phyloP scores from a whole-genome alignment of 495 filamentous ascomycete species.

The Xylaria intraflava region DNA sequence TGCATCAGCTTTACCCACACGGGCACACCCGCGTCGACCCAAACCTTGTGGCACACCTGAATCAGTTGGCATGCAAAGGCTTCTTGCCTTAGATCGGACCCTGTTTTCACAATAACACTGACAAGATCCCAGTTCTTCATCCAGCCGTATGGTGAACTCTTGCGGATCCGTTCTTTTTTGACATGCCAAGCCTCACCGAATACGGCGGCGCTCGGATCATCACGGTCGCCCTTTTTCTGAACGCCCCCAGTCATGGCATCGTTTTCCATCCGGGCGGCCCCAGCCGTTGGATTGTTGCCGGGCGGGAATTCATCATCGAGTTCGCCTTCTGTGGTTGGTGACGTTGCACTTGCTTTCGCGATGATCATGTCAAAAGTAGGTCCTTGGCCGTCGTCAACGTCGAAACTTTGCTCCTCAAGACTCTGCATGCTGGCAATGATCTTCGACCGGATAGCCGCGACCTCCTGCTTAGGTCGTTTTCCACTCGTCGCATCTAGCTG shows the following conservation, averaged over 20 bases:
- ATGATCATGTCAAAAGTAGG: constrained; percentile 71
- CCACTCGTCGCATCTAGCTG: constrained; percentile 66
- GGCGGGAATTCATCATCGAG: constrained; percentile 43
- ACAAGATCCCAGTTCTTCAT: constrained; percentile 76
- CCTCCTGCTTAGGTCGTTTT: constrained; percentile 63
- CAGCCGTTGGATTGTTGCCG: constrained; percentile 54
- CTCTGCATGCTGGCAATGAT: constrained; percentile 80
- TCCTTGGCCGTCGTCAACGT: constrained; percentile 50
- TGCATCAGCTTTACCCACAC: constrained; percentile 78
- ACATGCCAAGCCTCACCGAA: constrained; percentile 72
- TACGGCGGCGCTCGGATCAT: constrained; percentile 72
- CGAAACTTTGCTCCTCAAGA: constrained; percentile 73
- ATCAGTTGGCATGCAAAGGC: constrained; percentile 76
- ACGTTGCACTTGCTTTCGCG: constrained; percentile 44
- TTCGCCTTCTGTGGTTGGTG: constrained; percentile 28
- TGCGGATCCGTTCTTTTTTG: constrained; percentile 70
- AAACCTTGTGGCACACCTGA: constrained; percentile 66
- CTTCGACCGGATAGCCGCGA: constrained; percentile 66
- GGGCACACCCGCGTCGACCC: constrained; percentile 60
- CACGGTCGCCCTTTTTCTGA: constrained; percentile 65
- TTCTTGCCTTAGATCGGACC: constrained; percentile 68
- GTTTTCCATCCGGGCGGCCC: constrained; percentile 73
- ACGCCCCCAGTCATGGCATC: constrained; percentile 72
- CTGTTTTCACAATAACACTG: constrained; percentile 75
- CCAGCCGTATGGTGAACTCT: constrained; percentile 68